Evolutionary conservation across 805 yeast genomes (phyloP).

Genomic region (Wickerhamiella galacta): DNA sequence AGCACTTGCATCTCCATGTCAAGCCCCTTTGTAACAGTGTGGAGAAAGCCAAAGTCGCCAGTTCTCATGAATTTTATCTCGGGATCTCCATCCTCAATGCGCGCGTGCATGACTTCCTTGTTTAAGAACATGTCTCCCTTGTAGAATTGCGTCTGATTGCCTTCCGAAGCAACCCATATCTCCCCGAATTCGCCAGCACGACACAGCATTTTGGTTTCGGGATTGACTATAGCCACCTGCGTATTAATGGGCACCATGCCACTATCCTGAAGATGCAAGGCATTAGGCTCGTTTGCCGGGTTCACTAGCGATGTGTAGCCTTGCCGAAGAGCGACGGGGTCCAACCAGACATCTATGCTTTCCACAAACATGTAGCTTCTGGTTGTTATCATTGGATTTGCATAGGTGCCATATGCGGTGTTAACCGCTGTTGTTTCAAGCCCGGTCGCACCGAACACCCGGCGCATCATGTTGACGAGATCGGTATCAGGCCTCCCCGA

Average conservation of each 20-base stretch:
- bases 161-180: slow-evolving; percentile 89
- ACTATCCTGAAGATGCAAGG: slow-evolving; percentile 73
- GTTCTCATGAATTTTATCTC: slow-evolving; percentile 61
- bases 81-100: slow-evolving; percentile 45
- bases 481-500: slow-evolving; percentile 50
- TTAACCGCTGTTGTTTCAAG: slow-evolving; percentile 55
- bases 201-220: slow-evolving; percentile 70
- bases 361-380: slow-evolving; percentile 79
- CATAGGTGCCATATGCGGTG: slow-evolving; percentile 57
- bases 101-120: slow-evolving; percentile 41
- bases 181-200: slow-evolving; percentile 89
- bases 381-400: slow-evolving; percentile 70
- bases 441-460: slow-evolving; percentile 45
- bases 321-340: slow-evolving; percentile 75
- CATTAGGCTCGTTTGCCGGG: slow-evolving; percentile 49
- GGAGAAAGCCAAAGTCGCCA: slow-evolving; percentile 88
- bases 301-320: slow-evolving; percentile 71
- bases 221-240: slow-evolving; percentile 85
- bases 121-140: slow-evolving; percentile 35
- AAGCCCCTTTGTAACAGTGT: slow-evolving; percentile 37
- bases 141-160: slow-evolving; percentile 48
- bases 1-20: slow-evolving; percentile 51
- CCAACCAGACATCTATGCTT: slow-evolving; percentile 74
- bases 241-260: slow-evolving; percentile 95
- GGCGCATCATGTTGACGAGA: slow-evolving; percentile 36